These are phyloP conservation scores for Dothiorella sarmentorum DNA, from an alignment of 2,329 filamentous ascomycete genomes.

Conservation along the genomic window DNA sequence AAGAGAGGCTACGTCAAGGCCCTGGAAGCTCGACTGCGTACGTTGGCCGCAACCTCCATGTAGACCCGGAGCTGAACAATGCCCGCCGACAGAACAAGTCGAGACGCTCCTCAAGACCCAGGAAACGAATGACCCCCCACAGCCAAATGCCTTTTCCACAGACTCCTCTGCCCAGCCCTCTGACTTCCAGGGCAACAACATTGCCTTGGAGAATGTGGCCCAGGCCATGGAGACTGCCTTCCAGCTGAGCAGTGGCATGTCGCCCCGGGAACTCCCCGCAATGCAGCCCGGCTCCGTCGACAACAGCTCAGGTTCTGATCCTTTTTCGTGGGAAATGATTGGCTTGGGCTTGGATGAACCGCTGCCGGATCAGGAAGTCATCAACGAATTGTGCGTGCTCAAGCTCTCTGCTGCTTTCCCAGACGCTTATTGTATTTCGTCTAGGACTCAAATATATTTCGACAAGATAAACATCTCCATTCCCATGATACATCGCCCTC, in stretches of 20 bases:
- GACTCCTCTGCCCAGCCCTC: background rate
- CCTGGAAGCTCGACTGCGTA: conserved; percentile 86
- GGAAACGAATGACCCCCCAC: conserved; percentile 46
- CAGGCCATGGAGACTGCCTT: conserved; percentile 1
- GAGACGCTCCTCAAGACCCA: conserved; percentile 85
- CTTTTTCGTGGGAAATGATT: conserved; percentile 81
- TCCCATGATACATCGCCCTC: conserved; percentile 84
- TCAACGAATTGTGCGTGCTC: conserved; percentile 72
- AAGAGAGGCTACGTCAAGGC: conserved; percentile 95
- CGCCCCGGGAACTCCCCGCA: background rate
- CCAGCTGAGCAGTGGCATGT: background rate
- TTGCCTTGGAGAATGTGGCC: background rate
- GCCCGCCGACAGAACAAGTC: conserved; percentile 68
- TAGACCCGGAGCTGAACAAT: conserved; percentile 16
- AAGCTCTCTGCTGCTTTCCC: background rate
- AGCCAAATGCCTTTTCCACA: background rate
- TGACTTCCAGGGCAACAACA: conserved; percentile 4
- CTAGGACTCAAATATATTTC: conserved; percentile 79
- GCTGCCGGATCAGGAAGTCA: conserved; percentile 71
- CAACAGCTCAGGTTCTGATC: background rate
- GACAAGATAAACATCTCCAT: conserved; percentile 81
- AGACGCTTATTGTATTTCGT: background rate
- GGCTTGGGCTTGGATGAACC: conserved; percentile 78
- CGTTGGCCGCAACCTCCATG: conserved; percentile 35
- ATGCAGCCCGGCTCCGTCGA: background rate